Percentiles rank a stretch among this genome's conserved stretches.
These are phyloP conservation scores for Xerocomus minutiporus DNA, from an alignment of 1,284 basidiomycete species.

Conservation along the genomic window DNA sequence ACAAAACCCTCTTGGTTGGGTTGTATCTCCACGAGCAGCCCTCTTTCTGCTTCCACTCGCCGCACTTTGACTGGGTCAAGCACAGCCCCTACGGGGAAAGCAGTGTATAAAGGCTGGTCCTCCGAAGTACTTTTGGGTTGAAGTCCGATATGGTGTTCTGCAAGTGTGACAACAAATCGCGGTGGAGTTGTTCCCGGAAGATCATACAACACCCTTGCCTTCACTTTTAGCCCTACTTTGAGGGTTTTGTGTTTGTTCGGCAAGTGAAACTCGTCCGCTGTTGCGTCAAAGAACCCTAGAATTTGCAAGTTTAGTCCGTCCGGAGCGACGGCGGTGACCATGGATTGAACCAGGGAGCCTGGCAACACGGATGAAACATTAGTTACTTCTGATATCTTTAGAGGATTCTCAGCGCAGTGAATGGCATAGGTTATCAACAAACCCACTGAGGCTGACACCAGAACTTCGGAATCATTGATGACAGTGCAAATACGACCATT, in stretches of 20 bases:
- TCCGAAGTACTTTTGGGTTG: constrained; percentile 32
- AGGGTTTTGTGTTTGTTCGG: constrained; percentile 48
- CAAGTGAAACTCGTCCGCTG: constrained; percentile 83
- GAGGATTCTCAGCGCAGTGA: constrained; percentile 7
- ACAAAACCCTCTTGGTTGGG: constrained; percentile 74
- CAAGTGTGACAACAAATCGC: constrained; percentile 75
- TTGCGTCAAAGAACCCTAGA: constrained; percentile 91
- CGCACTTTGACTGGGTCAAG: constrained; percentile 71
- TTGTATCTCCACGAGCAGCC: constrained; percentile 66
- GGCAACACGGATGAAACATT: constrained; percentile 83
- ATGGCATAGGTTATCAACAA: constrained; percentile 15
- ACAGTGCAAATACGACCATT: constrained; percentile 72
- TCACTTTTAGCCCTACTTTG: constrained; percentile 85
- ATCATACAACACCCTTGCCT: constrained; percentile 84
- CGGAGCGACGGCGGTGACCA: constrained; percentile 78
- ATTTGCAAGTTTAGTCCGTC: constrained; percentile 87
- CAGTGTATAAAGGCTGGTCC: constrained; percentile 43
- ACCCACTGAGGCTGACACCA: constrained; percentile 50
- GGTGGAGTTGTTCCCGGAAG: constrained; percentile 67
- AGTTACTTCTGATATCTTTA: constrained; percentile 69
- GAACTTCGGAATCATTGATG: constrained; percentile 43
- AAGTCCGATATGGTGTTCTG: constrained; percentile 69
- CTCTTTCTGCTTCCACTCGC: constrained; percentile 77
- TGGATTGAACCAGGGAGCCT: constrained; percentile 78
- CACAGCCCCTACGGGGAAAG: constrained; percentile 70